Percentiles rank a stretch among this genome's conserved stretches.
Evolutionary conservation across 495 filamentous ascomycete species (phyloP).

Genomic region (Podospora conica): DNA sequence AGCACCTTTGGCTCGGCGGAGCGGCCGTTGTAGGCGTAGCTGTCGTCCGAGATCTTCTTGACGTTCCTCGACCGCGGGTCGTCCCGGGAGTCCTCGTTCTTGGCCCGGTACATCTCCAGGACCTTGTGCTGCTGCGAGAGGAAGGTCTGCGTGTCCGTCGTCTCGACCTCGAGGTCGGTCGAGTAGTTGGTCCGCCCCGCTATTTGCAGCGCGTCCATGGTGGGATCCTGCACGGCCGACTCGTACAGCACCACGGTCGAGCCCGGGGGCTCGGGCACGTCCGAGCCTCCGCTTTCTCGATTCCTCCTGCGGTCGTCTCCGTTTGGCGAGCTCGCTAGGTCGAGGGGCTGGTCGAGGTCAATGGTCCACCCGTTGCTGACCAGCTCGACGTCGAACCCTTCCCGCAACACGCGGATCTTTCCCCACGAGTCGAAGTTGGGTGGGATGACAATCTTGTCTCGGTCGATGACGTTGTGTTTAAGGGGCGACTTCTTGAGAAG

Average conservation of each 20-base stretch:
- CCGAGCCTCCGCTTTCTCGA: slow-evolving; percentile 1
- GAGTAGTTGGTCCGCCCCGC: slow-evolving; percentile 45
- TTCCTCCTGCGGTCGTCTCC: slow-evolving; percentile 5
- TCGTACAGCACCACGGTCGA: slow-evolving; percentile 70
- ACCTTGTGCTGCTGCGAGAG: slow-evolving; percentile 64
- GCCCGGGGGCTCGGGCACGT: slow-evolving; percentile 33
- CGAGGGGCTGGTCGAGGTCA: slow-evolving; percentile 60
- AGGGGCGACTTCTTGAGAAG: slow-evolving; percentile 73
- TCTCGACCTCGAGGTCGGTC: slow-evolving; percentile 59
- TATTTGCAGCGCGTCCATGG: slow-evolving; percentile 51
- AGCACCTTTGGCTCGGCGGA: slow-evolving; percentile 56
- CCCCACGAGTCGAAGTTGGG: slow-evolving; percentile 99
- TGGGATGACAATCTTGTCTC: slow-evolving; percentile 89
- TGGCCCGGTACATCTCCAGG: slow-evolving; percentile 59
- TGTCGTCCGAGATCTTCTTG: slow-evolving; percentile 25
- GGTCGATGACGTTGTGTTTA: slow-evolving; percentile 92
- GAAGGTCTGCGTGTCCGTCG: slow-evolving; percentile 74
- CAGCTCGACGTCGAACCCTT: slow-evolving; percentile 87
- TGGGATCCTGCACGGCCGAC: slow-evolving; percentile 67
- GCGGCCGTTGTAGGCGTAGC: slow-evolving; percentile 19
- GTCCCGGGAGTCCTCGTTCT: slow-evolving; percentile 58
- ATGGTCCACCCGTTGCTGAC: slow-evolving; percentile 77
- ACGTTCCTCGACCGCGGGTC: slow-evolving; percentile 29
- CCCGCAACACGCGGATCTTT: slow-evolving; percentile 89
- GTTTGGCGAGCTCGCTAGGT: slow-evolving; percentile 11